Evolutionary conservation across 805 yeast genomes (phyloP), one percentile per base, ranked within the genome.

Genomic region (Maudiozyma serrabonitensis): DNA sequence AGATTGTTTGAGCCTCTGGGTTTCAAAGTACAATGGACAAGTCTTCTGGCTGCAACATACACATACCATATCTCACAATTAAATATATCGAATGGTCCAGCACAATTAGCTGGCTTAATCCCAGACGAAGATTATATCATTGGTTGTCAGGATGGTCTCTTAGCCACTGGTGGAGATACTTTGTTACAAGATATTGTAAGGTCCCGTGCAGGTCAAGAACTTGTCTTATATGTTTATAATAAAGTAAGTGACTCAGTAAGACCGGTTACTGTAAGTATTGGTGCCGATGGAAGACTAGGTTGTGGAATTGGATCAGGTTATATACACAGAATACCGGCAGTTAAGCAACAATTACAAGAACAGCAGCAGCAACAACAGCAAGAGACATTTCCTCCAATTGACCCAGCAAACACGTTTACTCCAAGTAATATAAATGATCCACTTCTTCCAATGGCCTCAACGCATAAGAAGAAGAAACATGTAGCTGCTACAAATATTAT

Each of bases 241-340:
- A 91, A 84, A 57, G 95, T 86, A 59, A 84, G 80, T 59, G 93
- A 91, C 62, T 75, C 84, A 13, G 82, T 88, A 39, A 76, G 99
- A 57, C 95, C 96, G 0, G 90, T 91, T 3, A 81, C 86, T 0
- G 87, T 90, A n/a, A 72, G 77, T 48, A 84, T 87, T 2, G 87
- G 89, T n/a, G 88, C 90, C 15, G 76, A 72, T 54, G 95, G 96
- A 1, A 71, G 88, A 37, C 69, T 91, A 37, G 99, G 99, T 2
- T 89, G 96, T 68, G 95, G 90, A 55, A 95, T 91, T 18, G 98
- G 97, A 0, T 90, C 89, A 59, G 99, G 99, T 0, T 74, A 85
- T 46, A 70, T 91, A 46, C 98, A 91, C 62, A 71, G 93, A 52
- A 68, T 87, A n/a, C 96, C 98, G 1, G 79, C 80, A 1, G 63